Base-by-base conservation (phyloP, 2,329 filamentous ascomycete species). In the Ceratocystis ficicola region DNA sequence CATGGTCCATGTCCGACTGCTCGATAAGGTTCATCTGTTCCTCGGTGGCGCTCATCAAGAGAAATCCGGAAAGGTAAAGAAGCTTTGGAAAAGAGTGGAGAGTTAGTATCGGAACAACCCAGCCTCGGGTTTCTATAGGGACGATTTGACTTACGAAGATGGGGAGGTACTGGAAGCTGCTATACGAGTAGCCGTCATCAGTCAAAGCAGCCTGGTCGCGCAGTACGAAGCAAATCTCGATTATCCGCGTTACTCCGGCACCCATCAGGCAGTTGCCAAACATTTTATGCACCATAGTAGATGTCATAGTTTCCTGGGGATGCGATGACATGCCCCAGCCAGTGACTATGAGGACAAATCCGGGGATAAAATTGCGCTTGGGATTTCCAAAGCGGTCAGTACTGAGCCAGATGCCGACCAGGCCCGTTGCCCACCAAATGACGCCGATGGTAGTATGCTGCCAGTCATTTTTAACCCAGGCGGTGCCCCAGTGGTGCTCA, bases 401-500 rank as follows among this genome's bases (percentile, higher is more conserved):
- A 74, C 90, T 95, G 48, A 99, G 80, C 94, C 93, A 99, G 64
- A 99, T 82, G 52, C 94, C 94, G 10, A 93, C 83, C 36, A 99
- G 78, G 28, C 94, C 94, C 6, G 94, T 93, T 71, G 86, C 89
- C 93, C 93, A 99, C 94, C 94, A 99, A 63, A 99, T 86, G 69
- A 99, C 85, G n/a, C 94, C 94, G 93, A 99, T 97, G n/a, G 89
- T 90, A 0, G 94, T 99, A 75, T 99, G 94, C 75, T 99, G 93
- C 77, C 96, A 85, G 75, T 99, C 94, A 73, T 96, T 97, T 75
- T 84, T 85, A 64, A 88, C 90, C 94, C 94, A 99, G 0, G 84
- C 82, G 0, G 81, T 81, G 65, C 94, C 94, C 94, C 94, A 99
- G 64, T 88, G 85, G 74, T 99, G 94, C 76, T 97, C 94, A 20